phyloP scores from a whole-genome alignment of 257 asterid genomes.

The Perilla frutescens region DNA sequence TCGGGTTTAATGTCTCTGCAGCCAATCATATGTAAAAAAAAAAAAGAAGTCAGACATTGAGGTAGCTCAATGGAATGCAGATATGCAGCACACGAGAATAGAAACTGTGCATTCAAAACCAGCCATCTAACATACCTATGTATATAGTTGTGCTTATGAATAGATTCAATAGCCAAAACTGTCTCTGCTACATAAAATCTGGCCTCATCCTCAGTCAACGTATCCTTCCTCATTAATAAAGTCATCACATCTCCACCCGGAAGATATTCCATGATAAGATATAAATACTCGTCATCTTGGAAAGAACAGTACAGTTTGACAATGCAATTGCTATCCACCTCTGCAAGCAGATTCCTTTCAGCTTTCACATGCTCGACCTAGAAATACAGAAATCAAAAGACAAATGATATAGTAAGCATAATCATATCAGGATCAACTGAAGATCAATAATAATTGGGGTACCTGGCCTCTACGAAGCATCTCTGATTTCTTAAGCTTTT shows the following conservation, averaged over 20 bases:
- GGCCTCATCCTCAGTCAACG: constrained; percentile 82
- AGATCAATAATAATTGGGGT: constrained; percentile 47
- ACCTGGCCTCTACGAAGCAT: constrained; percentile 99
- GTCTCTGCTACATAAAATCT: constrained; percentile 92
- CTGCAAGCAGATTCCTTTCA: constrained; percentile 95
- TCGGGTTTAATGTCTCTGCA: constrained; percentile 97
- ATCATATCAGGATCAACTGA: constrained; percentile 32
- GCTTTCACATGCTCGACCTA: constrained; percentile 99
- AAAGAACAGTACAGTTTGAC: constrained; percentile 90
- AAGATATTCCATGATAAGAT: constrained; percentile 94
- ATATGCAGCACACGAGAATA: constrained; percentile 20
- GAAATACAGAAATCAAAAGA: constrained; percentile 41
- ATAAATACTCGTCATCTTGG: constrained; percentile 91
- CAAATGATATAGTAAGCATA: constrained; percentile 37
- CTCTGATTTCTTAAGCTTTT: constrained; percentile 96
- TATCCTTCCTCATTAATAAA: constrained; percentile 89
- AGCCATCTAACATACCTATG: constrained; percentile 67
- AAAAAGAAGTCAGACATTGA: constrained; percentile 42
- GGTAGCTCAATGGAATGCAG: constrained; percentile 23
- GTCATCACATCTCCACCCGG: constrained; percentile 99
- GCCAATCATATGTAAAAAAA: constrained; percentile 33
- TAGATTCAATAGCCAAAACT: constrained; percentile 90
- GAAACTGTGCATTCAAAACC: constrained; percentile 36
- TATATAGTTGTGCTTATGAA: constrained; percentile 83
- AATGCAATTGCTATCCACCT: constrained; percentile 94